A percentile compares a stretch with the other conserved stretches of the same genome.
phyloP scores from a whole-genome alignment of 2,329 filamentous ascomycete species.

The Colletotrichum magnum region DNA sequence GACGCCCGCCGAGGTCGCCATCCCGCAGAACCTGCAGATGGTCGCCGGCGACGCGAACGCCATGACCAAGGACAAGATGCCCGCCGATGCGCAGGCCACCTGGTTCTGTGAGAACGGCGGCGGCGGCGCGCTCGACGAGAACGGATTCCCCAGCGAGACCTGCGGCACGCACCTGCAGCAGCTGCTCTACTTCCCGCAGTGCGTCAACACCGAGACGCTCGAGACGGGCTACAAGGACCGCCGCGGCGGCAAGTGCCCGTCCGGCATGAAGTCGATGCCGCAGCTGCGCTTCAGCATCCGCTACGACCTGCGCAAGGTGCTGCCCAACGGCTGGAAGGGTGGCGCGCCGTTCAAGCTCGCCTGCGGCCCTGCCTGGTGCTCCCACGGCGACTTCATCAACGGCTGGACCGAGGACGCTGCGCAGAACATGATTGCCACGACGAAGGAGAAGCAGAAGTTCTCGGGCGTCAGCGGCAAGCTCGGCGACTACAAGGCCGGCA shows the following conservation, averaged over 20 bases:
- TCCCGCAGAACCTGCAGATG: slow-evolving; percentile 59
- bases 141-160: slow-evolving; percentile 79
- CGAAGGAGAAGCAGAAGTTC: slow-evolving; percentile 54
- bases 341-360: slow-evolving; percentile 59
- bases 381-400: slow-evolving; percentile 64
- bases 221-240: slow-evolving; percentile 46
- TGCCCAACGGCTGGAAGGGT: slow-evolving; percentile 61
- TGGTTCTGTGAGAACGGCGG: slow-evolving; percentile 51
- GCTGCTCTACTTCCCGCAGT: slow-evolving; percentile 58
- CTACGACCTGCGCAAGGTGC: slow-evolving; percentile 59
- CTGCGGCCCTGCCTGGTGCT: slow-evolving; percentile 57
- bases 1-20: slow-evolving; percentile 57
- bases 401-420: slow-evolving; percentile 61
- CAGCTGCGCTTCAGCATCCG: slow-evolving; percentile 63
- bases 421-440: slow-evolving; percentile 56
- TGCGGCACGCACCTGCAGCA: slow-evolving; percentile 69
- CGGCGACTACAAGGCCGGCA: slow-evolving; percentile 49
- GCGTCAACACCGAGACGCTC: slow-evolving; percentile 44
- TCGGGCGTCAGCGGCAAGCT: slow-evolving; percentile 52
- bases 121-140: slow-evolving; percentile 61
- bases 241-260: slow-evolving; percentile 55
- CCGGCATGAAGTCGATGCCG: slow-evolving; percentile 60
- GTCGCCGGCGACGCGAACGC: slow-evolving; percentile 57
- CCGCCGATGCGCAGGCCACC: slow-evolving; percentile 42
- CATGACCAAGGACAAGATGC: slow-evolving; percentile 54